Base-by-base conservation (phyloP, 768 basidiomycete species). In the Mycena polygramma region DNA sequence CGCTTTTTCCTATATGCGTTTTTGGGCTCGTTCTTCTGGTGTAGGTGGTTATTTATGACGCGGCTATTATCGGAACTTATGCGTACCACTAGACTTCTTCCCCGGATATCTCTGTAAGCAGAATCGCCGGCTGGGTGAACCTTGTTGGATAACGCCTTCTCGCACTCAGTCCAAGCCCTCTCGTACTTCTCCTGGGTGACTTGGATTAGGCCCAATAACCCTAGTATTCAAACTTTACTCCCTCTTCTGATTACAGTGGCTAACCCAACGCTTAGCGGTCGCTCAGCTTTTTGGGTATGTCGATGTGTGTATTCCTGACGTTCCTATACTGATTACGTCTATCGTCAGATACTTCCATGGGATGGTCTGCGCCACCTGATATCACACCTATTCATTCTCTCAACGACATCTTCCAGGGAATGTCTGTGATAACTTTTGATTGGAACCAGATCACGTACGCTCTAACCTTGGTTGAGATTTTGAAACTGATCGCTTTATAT, bases 281-380 rank as follows among this genome's bases (percentile, higher is more conserved):
- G 95, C 94, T 78, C 89, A 92, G 75, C 79, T 94, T 75, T 94
- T 95, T 71, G 93, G 94, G 41, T 89, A 89, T 66, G 85, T 75
- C 57, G 88, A 37, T 14, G 13, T 26, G 45, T 14, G 75, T 36
- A 10, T 35, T 60, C 6, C n/a, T 9, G 7, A 10, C 41, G 2
- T 19, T 10, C 13, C 26, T 1, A 24, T 8, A 20, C 57, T 51
- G 36, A 61, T 20, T 3, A 2, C 11, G 30, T 30, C 30, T 35
- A 20, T 45, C 26, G 13, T n/a, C n/a, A 75, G 75, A 45, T 76
- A 74, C 49, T 51, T 71, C 46, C 71, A 72, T 30, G 75, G 75
- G 49, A 55, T 76, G 71, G 75, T 74, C 35, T 37, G 72, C 17
- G 17, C 48, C 37, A 24, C 8, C 30, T 52, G 19, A 45, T 49